Base-by-base conservation (phyloP, 176 grass and related monocot species). In the Rhynchospora pubera region DNA sequence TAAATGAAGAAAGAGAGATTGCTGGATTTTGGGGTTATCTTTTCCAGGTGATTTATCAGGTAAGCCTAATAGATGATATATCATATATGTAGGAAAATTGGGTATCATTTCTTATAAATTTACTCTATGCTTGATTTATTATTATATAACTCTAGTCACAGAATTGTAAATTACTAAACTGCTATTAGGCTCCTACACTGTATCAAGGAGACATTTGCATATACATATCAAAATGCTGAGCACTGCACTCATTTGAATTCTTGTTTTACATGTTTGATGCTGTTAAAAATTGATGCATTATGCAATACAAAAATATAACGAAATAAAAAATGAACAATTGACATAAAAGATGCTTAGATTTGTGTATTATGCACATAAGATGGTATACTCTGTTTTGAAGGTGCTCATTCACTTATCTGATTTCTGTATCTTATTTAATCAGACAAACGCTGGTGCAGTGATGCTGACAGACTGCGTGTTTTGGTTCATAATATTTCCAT, bases 401-500 rank as follows among this genome's bases (percentile, higher is more conserved):
- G 45, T 26, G 21, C 71, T 75, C 22, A 53, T 7, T 55, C 14
- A 16, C 9, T 32, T 75, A 22, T 76, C 12, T 56, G 9, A 32
- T 76, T 55, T 76, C 48, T 53, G 5, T 30, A 51, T 26, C 53
- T 55, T 2, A 55, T 76, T 23, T 91, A 59, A 52, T 57, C 86
- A 99, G 96, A 86, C 89, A 89, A 95, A 93, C 87, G 96, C 96
- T 84, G 96, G 96, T 2, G 96, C 96, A 0, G 96, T 99, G 82
- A 89, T 99, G 75, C 89, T 99, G 10, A 99, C 96, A 11, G 96
- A 99, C 72, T 95, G 91, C 9, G 96, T 99, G 34, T 99, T 99
- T 83, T 99, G 96, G 96, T 88, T 99, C 87, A 93, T 99, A 61
- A 99, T 99, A 78, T 94, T 99, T 63, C 96, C 96, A 7, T 94